Percentiles rank a stretch among this genome's conserved stretches.
Conservation (phyloP, 768 basidiomycete species). For the Boletus pseudopeckii region DNA sequence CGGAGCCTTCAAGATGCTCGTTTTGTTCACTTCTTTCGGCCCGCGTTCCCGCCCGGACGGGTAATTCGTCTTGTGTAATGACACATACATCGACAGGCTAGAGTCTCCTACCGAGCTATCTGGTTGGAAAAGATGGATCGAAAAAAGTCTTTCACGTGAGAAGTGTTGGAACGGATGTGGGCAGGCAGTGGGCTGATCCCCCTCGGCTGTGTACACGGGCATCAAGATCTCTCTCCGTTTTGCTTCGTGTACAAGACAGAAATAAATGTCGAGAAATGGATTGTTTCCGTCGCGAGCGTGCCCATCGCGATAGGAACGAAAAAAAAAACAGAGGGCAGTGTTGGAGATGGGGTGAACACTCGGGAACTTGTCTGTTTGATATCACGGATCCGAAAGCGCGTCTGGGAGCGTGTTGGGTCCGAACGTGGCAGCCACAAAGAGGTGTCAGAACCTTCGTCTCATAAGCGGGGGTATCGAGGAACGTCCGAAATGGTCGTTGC, state of each 20-base stretch:
- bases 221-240: neutral
- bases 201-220: slow-evolving; percentile 4
- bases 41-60: neutral
- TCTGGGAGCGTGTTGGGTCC: neutral
- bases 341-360: neutral
- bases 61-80: neutral
- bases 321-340: neutral
- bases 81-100: neutral
- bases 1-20: neutral
- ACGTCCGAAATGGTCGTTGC: neutral
- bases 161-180: neutral
- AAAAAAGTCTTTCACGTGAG: neutral
- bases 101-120: neutral
- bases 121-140: neutral
- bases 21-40: neutral
- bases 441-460: neutral
- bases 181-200: slow-evolving; percentile 3
- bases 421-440: slow-evolving; percentile 8
- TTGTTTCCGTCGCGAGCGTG: neutral
- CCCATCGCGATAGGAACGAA: neutral
- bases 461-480: neutral
- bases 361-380: neutral
- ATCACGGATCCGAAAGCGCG: neutral
- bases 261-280: neutral
- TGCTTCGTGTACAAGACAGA: no score